Evolutionary conservation across 2,329 filamentous ascomycete genomes (phyloP).

Genomic region (Verticillium longisporum): DNA sequence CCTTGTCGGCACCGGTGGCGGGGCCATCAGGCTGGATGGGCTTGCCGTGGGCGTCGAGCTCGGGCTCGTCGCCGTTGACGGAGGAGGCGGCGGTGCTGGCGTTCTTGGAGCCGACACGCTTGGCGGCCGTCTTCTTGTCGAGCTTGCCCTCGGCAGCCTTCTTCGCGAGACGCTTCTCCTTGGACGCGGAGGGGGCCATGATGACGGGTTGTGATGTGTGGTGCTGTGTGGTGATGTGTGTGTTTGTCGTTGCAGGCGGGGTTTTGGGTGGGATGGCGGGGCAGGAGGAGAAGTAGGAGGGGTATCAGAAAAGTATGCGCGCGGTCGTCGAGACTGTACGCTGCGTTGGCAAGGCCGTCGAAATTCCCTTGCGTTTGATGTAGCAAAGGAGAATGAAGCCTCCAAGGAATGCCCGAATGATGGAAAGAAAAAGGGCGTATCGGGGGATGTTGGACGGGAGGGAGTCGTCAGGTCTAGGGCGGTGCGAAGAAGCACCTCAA

Average conservation of each 20-base stretch:
- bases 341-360: not conserved
- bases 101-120: constrained; percentile 46
- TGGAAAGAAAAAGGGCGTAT: not conserved
- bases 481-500: not conserved
- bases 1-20: constrained; percentile 64
- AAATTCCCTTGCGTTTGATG: not conserved
- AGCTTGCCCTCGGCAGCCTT: constrained; percentile 66
- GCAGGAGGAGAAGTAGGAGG: not conserved
- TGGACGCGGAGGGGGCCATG: constrained; percentile 60
- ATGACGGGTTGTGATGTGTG: constrained; percentile 24
- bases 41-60: constrained; percentile 58
- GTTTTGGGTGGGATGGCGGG: not conserved
- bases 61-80: constrained; percentile 62
- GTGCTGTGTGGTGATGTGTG: constrained; percentile 4
- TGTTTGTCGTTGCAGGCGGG: not conserved
- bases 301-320: not conserved
- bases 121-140: constrained; percentile 43
- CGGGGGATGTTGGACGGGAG: not conserved
- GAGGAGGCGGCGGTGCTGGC: constrained; percentile 47
- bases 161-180: constrained; percentile 66
- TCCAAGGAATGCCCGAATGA: not conserved
- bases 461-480: not conserved
- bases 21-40: constrained; percentile 52
- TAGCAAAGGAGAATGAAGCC: not conserved
- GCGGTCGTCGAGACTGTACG: not conserved